These are phyloP conservation scores for Penicillium soppii DNA, from an alignment of 495 filamentous ascomycete species.

Conservation along the genomic window DNA sequence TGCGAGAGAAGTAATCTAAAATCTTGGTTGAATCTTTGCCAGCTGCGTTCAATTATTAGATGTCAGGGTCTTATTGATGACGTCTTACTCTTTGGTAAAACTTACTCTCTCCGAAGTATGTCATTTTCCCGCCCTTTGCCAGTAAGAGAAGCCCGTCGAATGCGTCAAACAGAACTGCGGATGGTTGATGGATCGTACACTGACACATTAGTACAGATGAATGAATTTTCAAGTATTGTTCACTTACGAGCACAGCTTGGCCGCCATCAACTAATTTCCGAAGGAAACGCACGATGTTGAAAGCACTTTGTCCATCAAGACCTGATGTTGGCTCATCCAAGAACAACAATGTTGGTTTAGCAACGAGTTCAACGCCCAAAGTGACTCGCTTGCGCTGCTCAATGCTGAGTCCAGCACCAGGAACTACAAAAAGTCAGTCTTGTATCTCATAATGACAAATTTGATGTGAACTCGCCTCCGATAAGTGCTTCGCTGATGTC, in stretches of 20 bases:
- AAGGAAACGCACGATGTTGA: conserved; percentile 71
- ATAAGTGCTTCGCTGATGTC: conserved; percentile 60
- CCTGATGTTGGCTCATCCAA: conserved; percentile 66
- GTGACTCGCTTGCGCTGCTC: conserved; percentile 89
- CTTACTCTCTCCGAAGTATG: conserved; percentile 59
- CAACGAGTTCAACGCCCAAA: conserved; percentile 73
- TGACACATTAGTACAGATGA: conserved; percentile 11
- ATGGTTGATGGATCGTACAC: conserved; percentile 94
- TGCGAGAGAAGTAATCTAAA: conserved; percentile 53
- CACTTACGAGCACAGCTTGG: conserved; percentile 69
- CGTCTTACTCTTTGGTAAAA: no score
- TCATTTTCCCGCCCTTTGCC: conserved; percentile 51
- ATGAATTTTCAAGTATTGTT: background rate
- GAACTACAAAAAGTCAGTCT: conserved; percentile 29
- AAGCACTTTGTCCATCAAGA: conserved; percentile 62
- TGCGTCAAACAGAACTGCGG: conserved; percentile 57
- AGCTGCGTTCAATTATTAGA: conserved; percentile 40
- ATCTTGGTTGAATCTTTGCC: conserved; percentile 58
- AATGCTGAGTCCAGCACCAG: conserved; percentile 73
- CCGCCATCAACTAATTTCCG: conserved; percentile 79
- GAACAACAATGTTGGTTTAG: conserved; percentile 65
- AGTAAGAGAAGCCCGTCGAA: conserved; percentile 53
- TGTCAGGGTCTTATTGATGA: background rate
- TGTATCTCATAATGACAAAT: no score
- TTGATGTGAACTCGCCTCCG: conserved; percentile 41